A percentile compares a stretch with the other conserved stretches of the same genome.
These are phyloP conservation scores for Isoetes engelmannii DNA, from an alignment of 83 land plant genomes.

Conservation along the genomic window DNA sequence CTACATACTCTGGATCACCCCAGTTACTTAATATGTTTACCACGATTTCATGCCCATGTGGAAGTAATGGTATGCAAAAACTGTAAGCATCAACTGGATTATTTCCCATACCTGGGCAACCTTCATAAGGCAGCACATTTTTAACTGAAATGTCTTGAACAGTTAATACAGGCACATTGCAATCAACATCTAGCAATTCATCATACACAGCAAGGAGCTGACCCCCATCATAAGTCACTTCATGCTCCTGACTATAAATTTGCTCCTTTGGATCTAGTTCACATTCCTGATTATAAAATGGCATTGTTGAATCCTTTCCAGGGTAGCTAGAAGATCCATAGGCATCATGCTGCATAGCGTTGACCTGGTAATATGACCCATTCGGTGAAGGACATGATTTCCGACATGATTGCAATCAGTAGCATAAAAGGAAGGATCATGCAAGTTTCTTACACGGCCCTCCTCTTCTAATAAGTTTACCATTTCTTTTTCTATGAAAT, in stretches of 20 bases:
- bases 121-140: neutral
- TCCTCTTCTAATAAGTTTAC: too few species aligned
- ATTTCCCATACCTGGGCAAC: neutral
- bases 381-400: too few species aligned
- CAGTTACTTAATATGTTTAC: neutral
- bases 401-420: too few species aligned
- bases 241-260: neutral
- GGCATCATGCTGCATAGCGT: too few species aligned
- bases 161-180: neutral
- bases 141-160: neutral
- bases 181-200: neutral
- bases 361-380: too few species aligned
- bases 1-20: slow-evolving; percentile 6
- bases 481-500: too few species aligned
- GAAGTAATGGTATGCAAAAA: slow-evolving; percentile 2
- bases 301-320: too few species aligned
- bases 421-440: too few species aligned
- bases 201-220: neutral
- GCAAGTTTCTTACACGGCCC: too few species aligned
- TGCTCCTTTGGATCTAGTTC: neutral
- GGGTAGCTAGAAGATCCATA: too few species aligned
- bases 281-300: too few species aligned
- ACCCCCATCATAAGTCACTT: neutral
- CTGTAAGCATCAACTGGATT: neutral
- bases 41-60: neutral